These are phyloP conservation scores for Cryphonectria naterciae DNA, from an alignment of 2,329 filamentous ascomycete genomes.

Conservation along the genomic window DNA sequence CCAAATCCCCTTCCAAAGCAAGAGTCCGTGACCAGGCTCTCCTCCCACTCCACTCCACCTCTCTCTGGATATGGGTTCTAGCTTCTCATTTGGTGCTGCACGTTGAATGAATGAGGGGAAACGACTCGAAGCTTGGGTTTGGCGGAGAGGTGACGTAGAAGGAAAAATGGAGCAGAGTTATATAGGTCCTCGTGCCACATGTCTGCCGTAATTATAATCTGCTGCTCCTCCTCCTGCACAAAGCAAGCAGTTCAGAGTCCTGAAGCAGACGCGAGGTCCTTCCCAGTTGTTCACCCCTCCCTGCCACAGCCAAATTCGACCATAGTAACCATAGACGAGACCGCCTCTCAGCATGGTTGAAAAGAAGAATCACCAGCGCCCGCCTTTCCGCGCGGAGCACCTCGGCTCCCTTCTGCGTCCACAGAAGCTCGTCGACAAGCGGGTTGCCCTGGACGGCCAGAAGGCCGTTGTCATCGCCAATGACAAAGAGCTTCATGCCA, in stretches of 20 bases:
- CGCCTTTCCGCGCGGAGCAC: constrained; percentile 76
- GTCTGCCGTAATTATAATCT: not conserved
- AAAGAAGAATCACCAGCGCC: constrained; percentile 34
- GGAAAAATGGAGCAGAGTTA: not conserved
- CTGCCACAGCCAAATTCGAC: not conserved
- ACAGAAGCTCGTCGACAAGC: constrained; percentile 58
- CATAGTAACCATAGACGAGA: no score
- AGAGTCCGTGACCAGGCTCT: not conserved
- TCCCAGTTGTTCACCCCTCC: not conserved
- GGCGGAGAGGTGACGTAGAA: not conserved
- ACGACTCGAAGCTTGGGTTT: no score
- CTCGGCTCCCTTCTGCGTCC: constrained; percentile 76
- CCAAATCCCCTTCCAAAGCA: not conserved
- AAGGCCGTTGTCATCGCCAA: constrained; percentile 44
- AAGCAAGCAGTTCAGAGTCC: not conserved
- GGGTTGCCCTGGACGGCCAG: constrained; percentile 39
- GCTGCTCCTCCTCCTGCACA: not conserved
- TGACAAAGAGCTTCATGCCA: constrained; percentile 49
- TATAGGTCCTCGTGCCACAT: not conserved
- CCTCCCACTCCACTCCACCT: not conserved
- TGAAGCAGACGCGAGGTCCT: not conserved
- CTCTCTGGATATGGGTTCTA: not conserved
- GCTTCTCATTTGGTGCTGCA: not conserved
- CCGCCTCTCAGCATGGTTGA: constrained; percentile 12
- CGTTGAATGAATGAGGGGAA: not conserved